Evolutionary conservation across 1,139 yeast genomes (phyloP).

Genomic region (Geotrichum restrictum): DNA sequence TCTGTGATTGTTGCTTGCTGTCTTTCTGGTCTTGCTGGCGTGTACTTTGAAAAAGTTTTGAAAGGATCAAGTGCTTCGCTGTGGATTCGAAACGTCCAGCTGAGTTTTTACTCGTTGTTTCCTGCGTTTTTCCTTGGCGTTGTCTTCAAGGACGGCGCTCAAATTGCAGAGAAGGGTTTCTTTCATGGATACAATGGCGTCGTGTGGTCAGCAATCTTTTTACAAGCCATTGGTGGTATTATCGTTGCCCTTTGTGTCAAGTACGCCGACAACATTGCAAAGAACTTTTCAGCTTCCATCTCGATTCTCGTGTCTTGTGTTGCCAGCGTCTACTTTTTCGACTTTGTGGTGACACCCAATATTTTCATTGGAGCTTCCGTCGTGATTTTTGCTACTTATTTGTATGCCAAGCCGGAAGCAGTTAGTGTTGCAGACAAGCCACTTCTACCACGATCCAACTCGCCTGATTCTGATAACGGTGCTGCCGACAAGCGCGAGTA

Average conservation of each 20-base stretch:
- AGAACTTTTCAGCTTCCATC: slow-evolving; percentile 44
- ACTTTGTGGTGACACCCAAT: slow-evolving; percentile 38
- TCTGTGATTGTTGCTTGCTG: slow-evolving; percentile 42
- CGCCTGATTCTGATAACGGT: slow-evolving; percentile 2
- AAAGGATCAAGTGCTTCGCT: slow-evolving; percentile 40
- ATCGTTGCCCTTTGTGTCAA: slow-evolving; percentile 44
- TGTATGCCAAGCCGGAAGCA: slow-evolving; percentile 30
- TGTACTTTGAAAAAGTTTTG: slow-evolving; percentile 43
- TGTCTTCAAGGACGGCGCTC: slow-evolving; percentile 38
- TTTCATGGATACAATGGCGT: slow-evolving; percentile 42
- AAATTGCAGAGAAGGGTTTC: slow-evolving; percentile 39
- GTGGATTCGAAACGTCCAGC: slow-evolving; percentile 44
- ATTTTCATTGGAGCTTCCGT: slow-evolving; percentile 40
- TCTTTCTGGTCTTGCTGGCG: slow-evolving; percentile 43
- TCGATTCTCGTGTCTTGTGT: slow-evolving; percentile 42
- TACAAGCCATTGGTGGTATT: slow-evolving; percentile 45
- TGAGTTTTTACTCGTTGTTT: slow-evolving; percentile 41
- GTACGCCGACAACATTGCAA: slow-evolving; percentile 44
- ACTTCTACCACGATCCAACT: slow-evolving; percentile 12
- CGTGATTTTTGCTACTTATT: slow-evolving; percentile 41
- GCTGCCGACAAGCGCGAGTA: slow-evolving; percentile 18
- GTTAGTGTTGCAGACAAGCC: slow-evolving; percentile 6
- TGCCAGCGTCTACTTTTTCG: slow-evolving; percentile 40
- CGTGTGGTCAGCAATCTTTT: slow-evolving; percentile 40
- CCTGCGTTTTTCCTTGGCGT: slow-evolving; percentile 43